Evolutionary conservation across 2,329 filamentous ascomycete genomes (phyloP), one percentile per base, ranked within the genome.

Genomic region (Xylariaceae sp.): DNA sequence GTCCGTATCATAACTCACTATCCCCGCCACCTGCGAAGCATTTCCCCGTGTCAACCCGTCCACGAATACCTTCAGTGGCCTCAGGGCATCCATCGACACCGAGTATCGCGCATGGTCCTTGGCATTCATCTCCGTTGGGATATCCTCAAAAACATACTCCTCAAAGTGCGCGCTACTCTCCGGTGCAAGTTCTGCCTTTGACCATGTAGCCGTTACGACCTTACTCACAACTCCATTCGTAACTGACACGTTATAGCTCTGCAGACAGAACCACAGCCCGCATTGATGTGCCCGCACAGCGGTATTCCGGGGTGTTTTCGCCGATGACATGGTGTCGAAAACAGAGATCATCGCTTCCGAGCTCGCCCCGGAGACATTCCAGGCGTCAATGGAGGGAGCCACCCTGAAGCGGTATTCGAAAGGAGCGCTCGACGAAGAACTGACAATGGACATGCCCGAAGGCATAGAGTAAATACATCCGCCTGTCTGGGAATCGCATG

Each of bases 201-300:
- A 67, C 70, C 67, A 72, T 41, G 60, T 66, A 3, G 40, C 61
- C 4, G 64, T 51, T 0, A 65, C 42, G 0, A 46, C 62, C 42
- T 68, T 66, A 5, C 61, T 61, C 19, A 66, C 55, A 34, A 61
- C 55, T 19, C 71, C 68, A 26, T 71, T 64, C 12, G 42, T 60
- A 3, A 70, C 64, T 1, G 58, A 60, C 29, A 71, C 55, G 12
- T 65, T 63, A 53, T 66, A 69, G 8, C 63, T 66, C 51, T 69
- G 64, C 26, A 73, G 62, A 47, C 72, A 73, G 51, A 72, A 71
- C 71, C 70, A 74, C 1, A 73, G 45, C 0, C 65, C 64, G 42
- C 71, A 73, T 48, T 71, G 64, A n/a, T 62, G 60, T 3, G 64
- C 71, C 8, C 58, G 61, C 7, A 64, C 56, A 0, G 46, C 47